Evolutionary conservation across 2,329 filamentous ascomycete species (phyloP), one percentile per base, ranked within the genome.

Genomic region (Raffaelea albimanens): DNA sequence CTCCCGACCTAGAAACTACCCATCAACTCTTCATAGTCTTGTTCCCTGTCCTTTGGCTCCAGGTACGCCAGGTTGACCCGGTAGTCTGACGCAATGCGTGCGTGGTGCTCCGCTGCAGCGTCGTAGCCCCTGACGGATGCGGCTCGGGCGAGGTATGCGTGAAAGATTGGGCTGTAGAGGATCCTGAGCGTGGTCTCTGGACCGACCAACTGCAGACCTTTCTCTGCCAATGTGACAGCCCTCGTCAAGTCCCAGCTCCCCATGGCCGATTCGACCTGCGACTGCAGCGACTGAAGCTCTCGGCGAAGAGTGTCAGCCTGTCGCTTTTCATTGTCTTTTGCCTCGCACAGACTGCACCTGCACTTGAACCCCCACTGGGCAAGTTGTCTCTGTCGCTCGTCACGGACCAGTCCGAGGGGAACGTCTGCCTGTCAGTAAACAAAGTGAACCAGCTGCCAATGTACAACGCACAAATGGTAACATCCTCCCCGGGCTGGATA

Each of bases 401-500:
- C 34, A 4, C 25, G 43, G 1, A 48, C 44, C 3, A 51, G 53
- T 19, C 47, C 49, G 14, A 58, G 47, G 11, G 58, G 55, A 5
- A 54, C 52, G 22, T 60, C 58, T 60, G 33, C 2, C n/a, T 9
- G 20, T 3, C 20, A 45, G 46, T 22, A 20, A 7, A 36, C 10
- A 16, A 8, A 11, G 34, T 19, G 7, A 16, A 40, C 5, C 19
- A 18, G 4, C 23, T 29, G 4, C 43, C 13, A 4, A n/a, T 14
- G 9, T 14, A 53, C 53, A 18, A 46, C 19, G 23, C 58, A 20
- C 50, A 59, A 43, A 63, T 56, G 9, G 50, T 39, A 22, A 63
- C 58, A 44, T 62, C 61, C 14, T 61, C 57, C 3, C 59, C 60
- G 1, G 53, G 47, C 40, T 57, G 46, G 18, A 62, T 61, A 13